Conservation (phyloP, 176 grass and related monocot genomes). For the Canna indica region DNA sequence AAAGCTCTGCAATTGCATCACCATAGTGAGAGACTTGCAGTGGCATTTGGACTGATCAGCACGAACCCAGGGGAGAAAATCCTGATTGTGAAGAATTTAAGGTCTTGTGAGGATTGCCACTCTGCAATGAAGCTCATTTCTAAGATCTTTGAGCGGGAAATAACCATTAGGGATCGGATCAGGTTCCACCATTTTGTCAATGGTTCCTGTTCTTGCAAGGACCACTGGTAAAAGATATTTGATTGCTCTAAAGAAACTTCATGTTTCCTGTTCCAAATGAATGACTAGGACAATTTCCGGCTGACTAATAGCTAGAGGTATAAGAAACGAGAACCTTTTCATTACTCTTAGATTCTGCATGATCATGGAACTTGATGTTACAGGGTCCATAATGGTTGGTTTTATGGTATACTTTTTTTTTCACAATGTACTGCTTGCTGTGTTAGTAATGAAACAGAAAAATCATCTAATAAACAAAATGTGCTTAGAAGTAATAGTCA, state of each 20-base stretch:
- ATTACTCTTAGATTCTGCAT: not conserved
- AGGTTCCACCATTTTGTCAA: constrained; percentile 38
- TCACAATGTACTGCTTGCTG: not conserved
- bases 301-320: not conserved
- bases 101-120: constrained; percentile 34
- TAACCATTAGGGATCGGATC: constrained; percentile 33
- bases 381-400: not conserved
- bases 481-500: too few species aligned
- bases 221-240: constrained; percentile 31
- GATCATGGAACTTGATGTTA: not conserved
- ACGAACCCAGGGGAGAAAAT: constrained; percentile 19
- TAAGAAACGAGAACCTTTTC: not conserved
- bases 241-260: not conserved
- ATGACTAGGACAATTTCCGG: not conserved
- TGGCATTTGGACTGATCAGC: constrained; percentile 29
- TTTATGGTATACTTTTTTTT: not conserved
- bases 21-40: constrained; percentile 38
- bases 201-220: constrained; percentile 34
- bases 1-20: constrained; percentile 25
- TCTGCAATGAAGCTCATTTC: constrained; percentile 23
- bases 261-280: not conserved
- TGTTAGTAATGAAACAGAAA: not conserved
- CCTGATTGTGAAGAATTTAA: constrained; percentile 30
- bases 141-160: constrained; percentile 22
- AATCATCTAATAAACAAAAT: too few species aligned